These are phyloP conservation scores for Phaffia australis DNA, from an alignment of 768 basidiomycete species.

Conservation along the genomic window DNA sequence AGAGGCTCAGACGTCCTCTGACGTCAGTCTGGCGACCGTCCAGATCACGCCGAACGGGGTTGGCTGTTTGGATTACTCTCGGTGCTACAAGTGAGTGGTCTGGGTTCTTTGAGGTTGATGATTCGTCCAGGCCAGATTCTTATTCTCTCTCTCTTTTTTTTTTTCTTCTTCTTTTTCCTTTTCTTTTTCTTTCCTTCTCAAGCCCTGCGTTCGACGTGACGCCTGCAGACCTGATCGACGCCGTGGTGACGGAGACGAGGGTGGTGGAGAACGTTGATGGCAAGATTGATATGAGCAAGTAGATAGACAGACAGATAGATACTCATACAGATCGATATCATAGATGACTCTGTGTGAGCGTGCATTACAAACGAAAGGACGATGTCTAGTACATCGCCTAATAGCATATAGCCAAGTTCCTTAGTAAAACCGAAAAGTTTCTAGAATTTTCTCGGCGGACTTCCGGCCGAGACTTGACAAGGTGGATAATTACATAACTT, in stretches of 20 bases:
- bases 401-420: too few relatives aligned
- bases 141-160: background rate
- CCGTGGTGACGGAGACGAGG: slow-evolving; percentile 89
- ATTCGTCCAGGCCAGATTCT: background rate
- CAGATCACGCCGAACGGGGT: slow-evolving; percentile 62
- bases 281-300: slow-evolving; percentile 22
- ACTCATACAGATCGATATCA: too few relatives aligned
- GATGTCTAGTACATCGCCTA: too few relatives aligned
- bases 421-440: too few relatives aligned
- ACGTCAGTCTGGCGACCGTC: slow-evolving; percentile 59
- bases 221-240: slow-evolving; percentile 83
- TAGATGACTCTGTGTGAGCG: background rate
- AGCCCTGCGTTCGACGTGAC: slow-evolving; percentile 98
- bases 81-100: slow-evolving; percentile 34
- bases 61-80: slow-evolving; percentile 33
- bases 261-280: slow-evolving; percentile 54
- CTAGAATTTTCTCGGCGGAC: too few relatives aligned
- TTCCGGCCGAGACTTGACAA: too few relatives aligned
- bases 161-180: slow-evolving; percentile 38
- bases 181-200: slow-evolving; percentile 49
- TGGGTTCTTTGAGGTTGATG: too few relatives aligned
- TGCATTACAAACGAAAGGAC: too few relatives aligned
- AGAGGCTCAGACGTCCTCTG: slow-evolving; percentile 38
- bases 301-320: background rate
- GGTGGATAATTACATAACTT: too few relatives aligned